Evolutionary conservation across 1,284 basidiomycete species (phyloP).

Genomic region (Schizopora paradoxa): DNA sequence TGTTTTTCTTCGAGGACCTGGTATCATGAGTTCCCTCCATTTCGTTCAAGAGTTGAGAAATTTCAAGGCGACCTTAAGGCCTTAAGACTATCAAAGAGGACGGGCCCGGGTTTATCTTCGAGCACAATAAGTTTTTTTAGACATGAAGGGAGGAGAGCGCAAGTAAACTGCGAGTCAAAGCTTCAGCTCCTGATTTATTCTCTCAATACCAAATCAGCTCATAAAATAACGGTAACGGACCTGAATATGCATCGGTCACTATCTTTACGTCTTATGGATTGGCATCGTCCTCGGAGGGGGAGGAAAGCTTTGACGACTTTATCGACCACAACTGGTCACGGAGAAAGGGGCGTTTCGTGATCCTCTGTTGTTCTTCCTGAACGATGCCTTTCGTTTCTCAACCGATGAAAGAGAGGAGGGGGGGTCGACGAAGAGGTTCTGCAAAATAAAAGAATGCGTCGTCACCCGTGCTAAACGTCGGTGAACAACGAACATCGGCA

Average conservation of each 20-base stretch:
- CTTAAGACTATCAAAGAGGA: constrained; percentile 52
- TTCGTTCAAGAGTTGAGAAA: too few species aligned
- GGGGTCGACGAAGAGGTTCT: constrained; percentile 9
- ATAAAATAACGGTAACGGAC: constrained; percentile 31
- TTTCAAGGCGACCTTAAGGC: constrained; percentile 48
- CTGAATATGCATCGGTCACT: constrained; percentile 71
- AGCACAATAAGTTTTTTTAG: constrained; percentile 65
- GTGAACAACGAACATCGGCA: not conserved
- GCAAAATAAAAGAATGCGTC: constrained; percentile 3
- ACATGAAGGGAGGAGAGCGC: constrained; percentile 50
- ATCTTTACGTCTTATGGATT: constrained; percentile 41
- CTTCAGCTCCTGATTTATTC: constrained; percentile 53
- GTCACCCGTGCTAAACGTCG: not conserved
- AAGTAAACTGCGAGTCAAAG: constrained; percentile 62
- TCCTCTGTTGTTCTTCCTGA: too few species aligned
- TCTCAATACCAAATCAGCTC: not conserved
- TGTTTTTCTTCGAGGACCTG: constrained; percentile 58
- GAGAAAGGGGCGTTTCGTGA: too few species aligned
- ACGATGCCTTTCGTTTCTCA: constrained; percentile 24
- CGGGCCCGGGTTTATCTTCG: constrained; percentile 48
- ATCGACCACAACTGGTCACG: constrained; percentile 43
- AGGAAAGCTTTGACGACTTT: constrained; percentile 50
- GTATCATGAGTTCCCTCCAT: not conserved
- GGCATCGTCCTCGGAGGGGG: constrained; percentile 31
- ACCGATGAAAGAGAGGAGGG: constrained; percentile 21